Conservation (phyloP, 495 filamentous ascomycete genomes). For the Mycothermus thermophilus region DNA sequence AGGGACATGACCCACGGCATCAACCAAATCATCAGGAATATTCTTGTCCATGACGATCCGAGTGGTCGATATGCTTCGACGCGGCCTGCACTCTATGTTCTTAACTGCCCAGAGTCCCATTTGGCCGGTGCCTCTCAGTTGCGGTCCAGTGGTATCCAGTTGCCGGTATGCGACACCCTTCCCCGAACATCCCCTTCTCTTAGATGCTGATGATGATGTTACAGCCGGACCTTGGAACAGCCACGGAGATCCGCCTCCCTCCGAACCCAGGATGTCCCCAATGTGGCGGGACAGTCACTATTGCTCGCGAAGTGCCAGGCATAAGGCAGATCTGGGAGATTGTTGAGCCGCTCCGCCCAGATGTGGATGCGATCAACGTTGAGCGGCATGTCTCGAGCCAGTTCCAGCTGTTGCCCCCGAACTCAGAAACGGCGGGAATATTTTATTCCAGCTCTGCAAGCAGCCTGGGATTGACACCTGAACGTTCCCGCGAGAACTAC, state of each 20-base stretch:
- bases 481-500: not conserved
- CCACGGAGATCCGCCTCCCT: slow-evolving; percentile 11
- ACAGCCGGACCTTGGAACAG: slow-evolving; percentile 9
- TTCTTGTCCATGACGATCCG: slow-evolving; percentile 21
- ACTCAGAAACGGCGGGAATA: slow-evolving; percentile 10
- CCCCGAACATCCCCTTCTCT: not conserved
- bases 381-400: slow-evolving; percentile 21
- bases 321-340: slow-evolving; percentile 20
- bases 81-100: slow-evolving; percentile 18
- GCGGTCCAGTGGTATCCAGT: slow-evolving; percentile 9
- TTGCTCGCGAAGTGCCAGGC: slow-evolving; percentile 19
- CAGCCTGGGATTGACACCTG: not conserved
- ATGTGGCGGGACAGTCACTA: slow-evolving; percentile 16
- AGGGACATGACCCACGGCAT: slow-evolving; percentile 19
- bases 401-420: slow-evolving; percentile 21
- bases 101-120: slow-evolving; percentile 22
- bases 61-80: slow-evolving; percentile 9
- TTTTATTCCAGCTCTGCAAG: slow-evolving; percentile 9
- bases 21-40: slow-evolving; percentile 17
- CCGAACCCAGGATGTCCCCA: slow-evolving; percentile 15
- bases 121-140: slow-evolving; percentile 22
- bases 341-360: slow-evolving; percentile 18
- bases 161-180: slow-evolving; percentile 11
- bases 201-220: not conserved
- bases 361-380: slow-evolving; percentile 22